Base-by-base conservation (phyloP, 495 filamentous ascomycete genomes). In the Geoglossum glabrum region DNA sequence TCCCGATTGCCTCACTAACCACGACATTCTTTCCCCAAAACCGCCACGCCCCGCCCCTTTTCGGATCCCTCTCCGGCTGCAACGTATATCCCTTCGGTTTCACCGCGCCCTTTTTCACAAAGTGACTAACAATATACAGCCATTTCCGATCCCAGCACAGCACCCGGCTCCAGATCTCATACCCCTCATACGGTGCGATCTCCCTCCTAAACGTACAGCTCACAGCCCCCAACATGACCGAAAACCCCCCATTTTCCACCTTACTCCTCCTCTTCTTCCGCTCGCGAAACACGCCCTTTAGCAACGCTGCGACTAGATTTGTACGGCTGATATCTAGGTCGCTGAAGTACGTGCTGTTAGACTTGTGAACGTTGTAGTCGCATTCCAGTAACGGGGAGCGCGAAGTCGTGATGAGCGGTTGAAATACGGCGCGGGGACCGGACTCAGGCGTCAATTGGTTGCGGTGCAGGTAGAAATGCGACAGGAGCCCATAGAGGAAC, bases 361-460 rank as follows among this genome's bases (percentile, higher is more conserved):
- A 80, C 62, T 88, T 92, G 76, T 92, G 86, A 38, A 86, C 59
- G 72, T 92, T 90, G 71, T 87, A 84, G 69, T 92, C 86, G 64
- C 76, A 80, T 66, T 92, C 86, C 62, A 78, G 73, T 13, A 85
- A 67, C 0, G 78, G 72, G 40, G 79, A 76, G 63, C 76, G 75
- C 19, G 76, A 75, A 17, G 71, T 67, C 17, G 79, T 79, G 58
- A 86, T 76, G 59, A 79, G 67, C 30, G 82, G 82, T 34, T 78
- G 74, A 72, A 87, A 87, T 49, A 87, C 69, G 63, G 75, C 70
- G 70, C n/a, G 65, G 70, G 13, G 70, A 66, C 17, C 68, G 64
- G 43, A 65, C 67, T 49, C 66, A 60, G n/a, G 62, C 56, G 30
- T 68, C 66, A 51, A 69, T 69, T 13, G 8, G 62, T 68, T 62